These are phyloP conservation scores for Metschnikowia chrysomelidarum DNA, from an alignment of 805 yeast species.

Conservation along the genomic window DNA sequence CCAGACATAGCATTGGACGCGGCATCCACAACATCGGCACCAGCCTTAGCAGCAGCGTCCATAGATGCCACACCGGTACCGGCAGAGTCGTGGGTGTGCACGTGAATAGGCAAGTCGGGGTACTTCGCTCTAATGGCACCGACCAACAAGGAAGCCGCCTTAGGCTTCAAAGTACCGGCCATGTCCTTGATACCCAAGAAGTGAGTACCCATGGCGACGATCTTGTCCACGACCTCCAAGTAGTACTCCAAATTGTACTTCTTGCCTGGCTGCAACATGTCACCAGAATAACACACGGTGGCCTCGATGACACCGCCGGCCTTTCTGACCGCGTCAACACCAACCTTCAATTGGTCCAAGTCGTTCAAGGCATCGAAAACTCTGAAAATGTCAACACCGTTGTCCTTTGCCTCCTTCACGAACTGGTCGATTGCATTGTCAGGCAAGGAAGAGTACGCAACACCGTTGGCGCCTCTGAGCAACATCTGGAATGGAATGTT, in stretches of 20 bases:
- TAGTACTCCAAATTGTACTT: constrained; percentile 94
- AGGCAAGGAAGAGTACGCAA: constrained; percentile 95
- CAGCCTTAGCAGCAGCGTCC: constrained; percentile 91
- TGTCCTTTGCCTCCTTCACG: constrained; percentile 89
- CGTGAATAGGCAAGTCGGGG: constrained; percentile 96
- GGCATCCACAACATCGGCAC: constrained; percentile 98
- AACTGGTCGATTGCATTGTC: constrained; percentile 99
- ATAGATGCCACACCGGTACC: constrained; percentile 98
- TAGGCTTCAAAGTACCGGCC: constrained; percentile 99
- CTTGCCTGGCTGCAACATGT: constrained; percentile 93
- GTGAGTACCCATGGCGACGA: constrained; percentile 94
- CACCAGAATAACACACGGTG: constrained; percentile 98
- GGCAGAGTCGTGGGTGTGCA: constrained; percentile 98
- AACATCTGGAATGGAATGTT: constrained; percentile 99
- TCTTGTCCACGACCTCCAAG: constrained; percentile 72
- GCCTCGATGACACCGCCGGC: constrained; percentile 99
- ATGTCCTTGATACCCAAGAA: constrained; percentile 96
- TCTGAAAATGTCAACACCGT: constrained; percentile 96
- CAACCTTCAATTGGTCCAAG: constrained; percentile 93
- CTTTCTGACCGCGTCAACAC: constrained; percentile 95
- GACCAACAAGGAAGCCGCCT: constrained; percentile 82
- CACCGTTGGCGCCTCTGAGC: constrained; percentile 99
- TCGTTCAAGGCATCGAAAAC: constrained; percentile 98
- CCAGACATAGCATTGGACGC: constrained; percentile 98
- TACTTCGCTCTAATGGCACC: constrained; percentile 78